phyloP scores from a whole-genome alignment of 768 basidiomycete genomes.

The Amyloporia xantha region DNA sequence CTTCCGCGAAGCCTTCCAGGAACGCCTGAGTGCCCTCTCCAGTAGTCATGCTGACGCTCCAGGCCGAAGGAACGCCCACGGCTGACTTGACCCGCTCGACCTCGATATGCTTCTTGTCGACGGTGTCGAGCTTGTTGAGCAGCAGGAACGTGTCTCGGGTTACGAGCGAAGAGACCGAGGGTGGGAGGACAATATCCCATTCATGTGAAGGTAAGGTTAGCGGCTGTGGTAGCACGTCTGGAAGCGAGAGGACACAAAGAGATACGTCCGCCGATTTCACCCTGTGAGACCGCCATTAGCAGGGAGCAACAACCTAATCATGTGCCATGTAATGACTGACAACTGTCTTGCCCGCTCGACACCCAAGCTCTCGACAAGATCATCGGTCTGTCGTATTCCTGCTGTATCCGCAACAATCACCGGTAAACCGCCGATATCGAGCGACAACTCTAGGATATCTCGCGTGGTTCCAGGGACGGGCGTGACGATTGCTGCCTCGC shows the following conservation, averaged over 20 bases:
- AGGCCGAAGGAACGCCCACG: slow-evolving; percentile 25
- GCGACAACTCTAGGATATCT: slow-evolving; percentile 76
- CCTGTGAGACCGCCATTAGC: no score
- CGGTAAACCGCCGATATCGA: slow-evolving; percentile 86
- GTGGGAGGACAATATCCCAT: slow-evolving; percentile 31
- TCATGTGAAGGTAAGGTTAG: neutral
- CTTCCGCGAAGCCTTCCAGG: slow-evolving; percentile 46
- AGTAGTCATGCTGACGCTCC: slow-evolving; percentile 59
- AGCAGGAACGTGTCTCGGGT: slow-evolving; percentile 56
- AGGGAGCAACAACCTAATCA: no score
- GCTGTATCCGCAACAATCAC: slow-evolving; percentile 83
- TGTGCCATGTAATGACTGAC: slow-evolving; percentile 42
- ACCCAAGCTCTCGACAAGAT: slow-evolving; percentile 76
- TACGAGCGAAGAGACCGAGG: slow-evolving; percentile 38
- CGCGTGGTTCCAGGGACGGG: slow-evolving; percentile 84
- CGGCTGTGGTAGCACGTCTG: slow-evolving; percentile 29
- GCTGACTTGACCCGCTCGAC: neutral
- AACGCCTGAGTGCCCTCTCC: slow-evolving; percentile 54
- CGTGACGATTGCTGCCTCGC: slow-evolving; percentile 88
- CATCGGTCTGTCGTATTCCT: slow-evolving; percentile 63
- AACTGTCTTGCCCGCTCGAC: slow-evolving; percentile 63
- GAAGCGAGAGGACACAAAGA: slow-evolving; percentile 76
- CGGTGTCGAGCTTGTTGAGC: slow-evolving; percentile 73
- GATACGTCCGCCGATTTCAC: slow-evolving; percentile 62
- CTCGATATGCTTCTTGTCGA: neutral